Evolutionary conservation across 768 basidiomycete species (phyloP).

Genomic region (Termitomyces sp.): DNA sequence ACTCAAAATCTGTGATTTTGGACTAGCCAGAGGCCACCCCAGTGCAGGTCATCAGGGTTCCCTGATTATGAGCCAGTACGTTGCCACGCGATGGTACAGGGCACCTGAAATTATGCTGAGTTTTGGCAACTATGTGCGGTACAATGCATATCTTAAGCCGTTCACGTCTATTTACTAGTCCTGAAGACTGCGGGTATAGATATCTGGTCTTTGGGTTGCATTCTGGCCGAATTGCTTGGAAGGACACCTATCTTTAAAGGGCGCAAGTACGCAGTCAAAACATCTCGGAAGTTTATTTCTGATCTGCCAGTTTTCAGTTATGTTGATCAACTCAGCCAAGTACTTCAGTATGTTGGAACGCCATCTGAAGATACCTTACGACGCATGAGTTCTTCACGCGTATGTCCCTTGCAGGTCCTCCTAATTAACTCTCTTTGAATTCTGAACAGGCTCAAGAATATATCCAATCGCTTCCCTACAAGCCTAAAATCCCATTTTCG

Average conservation of each 20-base stretch:
- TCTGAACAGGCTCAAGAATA: conserved; percentile 86
- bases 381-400: conserved; percentile 91
- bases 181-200: conserved; percentile 84
- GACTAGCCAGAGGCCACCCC: conserved; percentile 92
- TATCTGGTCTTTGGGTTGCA: conserved; percentile 97
- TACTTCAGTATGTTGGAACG: conserved; percentile 94
- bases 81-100: conserved; percentile 98
- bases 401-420: conserved; percentile 29
- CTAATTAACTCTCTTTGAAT: background rate
- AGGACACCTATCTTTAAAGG: conserved; percentile 97
- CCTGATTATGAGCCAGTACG: conserved; percentile 94
- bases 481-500: conserved; percentile 87
- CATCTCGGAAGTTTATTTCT: conserved; percentile 4
- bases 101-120: conserved; percentile 99
- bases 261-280: conserved; percentile 64
- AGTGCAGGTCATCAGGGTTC: conserved; percentile 82
- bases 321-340: conserved; percentile 97
- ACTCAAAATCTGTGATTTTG: conserved; percentile 98
- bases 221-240: conserved; percentile 86
- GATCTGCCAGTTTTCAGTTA: conserved; percentile 46
- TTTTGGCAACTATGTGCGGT: conserved; percentile 88
- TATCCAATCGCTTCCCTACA: conserved; percentile 95
- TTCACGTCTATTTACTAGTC: conserved; percentile 11
- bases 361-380: conserved; percentile 95
- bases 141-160: background rate